A percentile compares a stretch with the other conserved stretches of the same genome.
phyloP scores from a whole-genome alignment of 1,139 yeast species.

The Pichia sp. region DNA sequence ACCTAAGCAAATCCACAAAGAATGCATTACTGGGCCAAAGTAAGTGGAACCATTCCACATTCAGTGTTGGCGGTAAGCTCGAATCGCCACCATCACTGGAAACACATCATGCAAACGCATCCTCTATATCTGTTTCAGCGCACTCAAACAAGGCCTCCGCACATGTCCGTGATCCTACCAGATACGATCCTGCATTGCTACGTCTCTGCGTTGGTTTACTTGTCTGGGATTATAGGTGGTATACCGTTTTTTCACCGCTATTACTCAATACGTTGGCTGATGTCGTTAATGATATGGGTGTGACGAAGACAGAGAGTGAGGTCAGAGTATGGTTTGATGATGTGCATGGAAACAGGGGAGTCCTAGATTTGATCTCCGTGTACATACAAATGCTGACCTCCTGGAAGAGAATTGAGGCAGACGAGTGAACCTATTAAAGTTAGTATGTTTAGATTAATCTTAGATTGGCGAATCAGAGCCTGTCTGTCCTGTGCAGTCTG shows the following conservation, averaged over 20 bases:
- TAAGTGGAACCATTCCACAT: conserved; percentile 5
- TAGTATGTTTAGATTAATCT: too few species aligned
- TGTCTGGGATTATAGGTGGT: conserved; percentile 99
- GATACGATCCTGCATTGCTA: conserved; percentile 9
- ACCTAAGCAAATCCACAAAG: background rate
- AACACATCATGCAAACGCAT: too few species aligned
- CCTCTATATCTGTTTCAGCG: conserved; percentile 2
- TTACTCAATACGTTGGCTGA: conserved; percentile 49
- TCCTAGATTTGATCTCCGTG: conserved; percentile 52
- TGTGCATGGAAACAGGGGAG: conserved; percentile 43
- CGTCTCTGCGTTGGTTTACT: conserved; percentile 58
- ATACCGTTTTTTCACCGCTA: conserved; percentile 76
- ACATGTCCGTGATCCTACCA: conserved; percentile 11
- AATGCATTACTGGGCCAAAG: conserved; percentile 3
- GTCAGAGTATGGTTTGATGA: conserved; percentile 63
- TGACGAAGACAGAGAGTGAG: conserved; percentile 67
- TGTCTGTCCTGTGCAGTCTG: too few species aligned
- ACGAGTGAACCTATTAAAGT: conserved; percentile 10
- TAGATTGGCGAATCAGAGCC: too few species aligned
- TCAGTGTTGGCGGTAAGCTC: background rate
- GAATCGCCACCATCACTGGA: background rate
- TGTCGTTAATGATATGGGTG: conserved; percentile 69
- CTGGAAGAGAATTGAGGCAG: conserved; percentile 36
- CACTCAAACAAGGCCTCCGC: too few species aligned
- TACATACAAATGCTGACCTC: conserved; percentile 42